Base-by-base conservation (phyloP, 1,139 yeast genomes). In the Yamadazyma dushanensis region DNA sequence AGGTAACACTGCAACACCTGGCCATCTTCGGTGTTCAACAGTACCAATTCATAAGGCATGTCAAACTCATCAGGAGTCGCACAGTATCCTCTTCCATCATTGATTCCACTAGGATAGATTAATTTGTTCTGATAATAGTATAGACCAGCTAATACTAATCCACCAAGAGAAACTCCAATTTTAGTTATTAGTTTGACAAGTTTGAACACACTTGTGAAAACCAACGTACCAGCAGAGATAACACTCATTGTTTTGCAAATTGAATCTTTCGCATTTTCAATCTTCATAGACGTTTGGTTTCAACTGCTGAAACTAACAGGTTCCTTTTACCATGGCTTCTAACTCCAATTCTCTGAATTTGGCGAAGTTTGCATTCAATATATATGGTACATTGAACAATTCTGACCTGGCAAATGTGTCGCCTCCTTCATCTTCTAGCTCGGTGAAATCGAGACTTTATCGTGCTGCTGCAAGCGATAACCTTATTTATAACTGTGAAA, bases 101-200 rank as follows among this genome's bases (percentile, higher is more conserved):
- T 90, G 33, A 89, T 70, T 44, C 78, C 71, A 2, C 95, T 77
- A 0, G 97, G 97, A 54, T 92, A 92, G 9, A 92, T 82, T 36
- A 94, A 58, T 34, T 66, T 69, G 34, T 71, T 66, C 56, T 92
- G 98, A 54, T 72, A 83, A 13, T 73, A 54, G 57, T 87, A 87
- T 16, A 86, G 56, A 1, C 84, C 83, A 4, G 70, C 51, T 13
- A 81, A 56, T 3, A 73, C 70, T 19, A 76, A 43, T 3, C 56
- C 55, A 3, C 73, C 66, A 14, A 69, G 30, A 2, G 72, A 55
- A 8, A 64, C 37, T 7, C 73, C 72, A 2, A 68, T 51, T 36
- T 57, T 58, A 15, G 52, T 49, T 36, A 55, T 38, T 15, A 45
- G 40, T 44, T 56, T 58, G 19, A 45, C 17, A 10, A 46, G 14